Conservation (phyloP, 768 basidiomycete species). For the Neoboletus subvelutipes region DNA sequence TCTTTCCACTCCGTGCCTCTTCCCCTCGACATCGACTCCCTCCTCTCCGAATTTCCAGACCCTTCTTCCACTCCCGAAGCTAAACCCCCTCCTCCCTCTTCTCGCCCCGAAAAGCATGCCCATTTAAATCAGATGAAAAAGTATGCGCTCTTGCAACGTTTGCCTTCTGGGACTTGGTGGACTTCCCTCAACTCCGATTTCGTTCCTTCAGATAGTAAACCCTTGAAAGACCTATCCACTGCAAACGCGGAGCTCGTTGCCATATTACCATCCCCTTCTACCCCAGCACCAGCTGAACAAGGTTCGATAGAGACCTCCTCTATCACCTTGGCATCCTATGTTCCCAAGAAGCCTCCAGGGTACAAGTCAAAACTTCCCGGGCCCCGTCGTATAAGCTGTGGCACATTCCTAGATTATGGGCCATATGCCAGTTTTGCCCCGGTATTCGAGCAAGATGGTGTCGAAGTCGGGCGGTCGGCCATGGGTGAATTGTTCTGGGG, state of each 20-base stretch:
- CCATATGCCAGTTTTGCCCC: slow-evolving; percentile 76
- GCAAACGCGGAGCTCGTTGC: slow-evolving; percentile 76
- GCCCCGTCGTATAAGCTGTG: slow-evolving; percentile 58
- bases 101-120: slow-evolving; percentile 29
- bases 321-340: slow-evolving; percentile 61
- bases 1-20: slow-evolving; percentile 48
- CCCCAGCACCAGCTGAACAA: slow-evolving; percentile 31
- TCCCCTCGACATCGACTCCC: slow-evolving; percentile 45
- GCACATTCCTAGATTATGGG: slow-evolving; percentile 78
- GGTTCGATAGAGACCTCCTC: slow-evolving; percentile 14
- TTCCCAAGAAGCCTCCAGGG: slow-evolving; percentile 41
- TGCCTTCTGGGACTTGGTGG: slow-evolving; percentile 80
- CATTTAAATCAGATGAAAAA: slow-evolving; percentile 39
- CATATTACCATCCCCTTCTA: slow-evolving; percentile 62
- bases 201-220: slow-evolving; percentile 37
- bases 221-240: slow-evolving; percentile 52
- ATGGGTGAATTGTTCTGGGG: slow-evolving; percentile 60
- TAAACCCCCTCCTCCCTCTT: slow-evolving; percentile 11
- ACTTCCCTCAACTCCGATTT: slow-evolving; percentile 59
- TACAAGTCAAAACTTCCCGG: slow-evolving; percentile 44
- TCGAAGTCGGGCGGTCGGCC: slow-evolving; percentile 59
- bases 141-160: slow-evolving; percentile 77
- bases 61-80: slow-evolving; percentile 25
- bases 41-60: slow-evolving; percentile 35
- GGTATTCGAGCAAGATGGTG: slow-evolving; percentile 73